phyloP scores from a whole-genome alignment of 176 grass and related monocot genomes.

The Secale cereale region DNA sequence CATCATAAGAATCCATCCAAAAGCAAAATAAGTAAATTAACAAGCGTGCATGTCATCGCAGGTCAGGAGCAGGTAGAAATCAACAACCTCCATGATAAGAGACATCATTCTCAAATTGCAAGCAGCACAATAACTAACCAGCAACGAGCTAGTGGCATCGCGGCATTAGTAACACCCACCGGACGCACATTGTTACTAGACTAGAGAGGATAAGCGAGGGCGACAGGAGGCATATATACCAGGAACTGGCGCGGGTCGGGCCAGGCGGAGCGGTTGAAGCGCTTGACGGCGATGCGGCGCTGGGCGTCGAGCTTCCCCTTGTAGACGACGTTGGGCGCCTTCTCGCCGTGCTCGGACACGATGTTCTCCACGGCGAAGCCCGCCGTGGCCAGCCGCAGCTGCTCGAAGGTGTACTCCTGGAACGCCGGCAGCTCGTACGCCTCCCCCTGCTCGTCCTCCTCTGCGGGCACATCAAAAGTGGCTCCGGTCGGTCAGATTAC shows the following conservation, averaged over 20 bases:
- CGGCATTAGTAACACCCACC: not conserved
- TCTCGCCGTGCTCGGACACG: slow-evolving; percentile 94
- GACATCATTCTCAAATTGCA: not conserved
- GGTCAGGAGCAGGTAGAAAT: slow-evolving; percentile 25
- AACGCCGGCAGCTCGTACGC: slow-evolving; percentile 73
- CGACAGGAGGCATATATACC: slow-evolving; percentile 31
- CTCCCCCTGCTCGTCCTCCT: slow-evolving; percentile 60
- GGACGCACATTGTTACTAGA: not conserved
- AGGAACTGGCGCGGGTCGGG: slow-evolving; percentile 88
- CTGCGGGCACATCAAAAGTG: slow-evolving; percentile 23
- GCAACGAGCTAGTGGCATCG: not conserved
- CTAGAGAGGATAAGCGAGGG: not conserved
- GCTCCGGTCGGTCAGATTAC: not conserved
- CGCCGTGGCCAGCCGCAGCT: slow-evolving; percentile 77
- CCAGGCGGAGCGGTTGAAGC: slow-evolving; percentile 92
- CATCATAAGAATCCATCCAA: slow-evolving; percentile 34
- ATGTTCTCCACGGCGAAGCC: slow-evolving; percentile 86
- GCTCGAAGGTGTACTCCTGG: slow-evolving; percentile 90
- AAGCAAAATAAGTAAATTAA: slow-evolving; percentile 19
- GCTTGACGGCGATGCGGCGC: slow-evolving; percentile 78
- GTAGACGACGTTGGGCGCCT: slow-evolving; percentile 97
- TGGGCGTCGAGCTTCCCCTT: slow-evolving; percentile 94
- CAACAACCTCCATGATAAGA: slow-evolving; percentile 30
- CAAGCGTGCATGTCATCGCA: slow-evolving; percentile 16
- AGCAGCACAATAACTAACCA: not conserved